Percentiles rank a stretch among this genome's conserved stretches.
Evolutionary conservation across 2,329 filamentous ascomycete species (phyloP).

Genomic region (Aquanectria penicillioides): DNA sequence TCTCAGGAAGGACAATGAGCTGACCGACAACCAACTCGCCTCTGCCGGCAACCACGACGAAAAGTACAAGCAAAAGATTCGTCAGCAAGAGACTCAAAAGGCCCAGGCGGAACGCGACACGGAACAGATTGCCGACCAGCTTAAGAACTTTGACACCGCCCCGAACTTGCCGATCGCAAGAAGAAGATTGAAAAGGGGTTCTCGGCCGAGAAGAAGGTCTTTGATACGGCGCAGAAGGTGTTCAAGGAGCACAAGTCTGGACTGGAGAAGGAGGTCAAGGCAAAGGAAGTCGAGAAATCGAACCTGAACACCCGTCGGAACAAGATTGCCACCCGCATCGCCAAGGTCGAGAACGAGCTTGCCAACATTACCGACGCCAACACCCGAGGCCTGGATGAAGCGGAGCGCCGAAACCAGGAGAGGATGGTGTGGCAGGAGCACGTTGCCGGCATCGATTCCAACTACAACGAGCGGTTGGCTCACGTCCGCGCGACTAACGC

Average conservation of each 20-base stretch:
- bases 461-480: slow-evolving; percentile 56
- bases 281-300: slow-evolving; percentile 71
- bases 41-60: slow-evolving; percentile 80
- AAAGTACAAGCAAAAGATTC: slow-evolving; percentile 77
- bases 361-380: slow-evolving; percentile 77
- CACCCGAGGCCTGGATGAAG: slow-evolving; percentile 70
- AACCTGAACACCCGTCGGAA: slow-evolving; percentile 74
- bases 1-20: slow-evolving; percentile 79
- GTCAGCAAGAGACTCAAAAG: slow-evolving; percentile 79
- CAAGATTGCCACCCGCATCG: slow-evolving; percentile 76
- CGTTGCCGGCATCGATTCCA: slow-evolving; percentile 55
- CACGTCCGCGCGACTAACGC: slow-evolving; percentile 49
- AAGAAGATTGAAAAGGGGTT: slow-evolving; percentile 63
- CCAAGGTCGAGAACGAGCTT: slow-evolving; percentile 78
- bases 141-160: slow-evolving; percentile 72
- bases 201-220: slow-evolving; percentile 66
- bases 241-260: slow-evolving; percentile 69
- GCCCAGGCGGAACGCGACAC: slow-evolving; percentile 70
- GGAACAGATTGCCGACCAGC: slow-evolving; percentile 62
- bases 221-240: slow-evolving; percentile 65
- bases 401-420: slow-evolving; percentile 66
- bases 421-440: slow-evolving; percentile 59
- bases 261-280: slow-evolving; percentile 70
- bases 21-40: slow-evolving; percentile 71
- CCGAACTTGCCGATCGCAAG: slow-evolving; percentile 71